phyloP scores from a whole-genome alignment of 495 filamentous ascomycete genomes.

The Bacidia rubella region DNA sequence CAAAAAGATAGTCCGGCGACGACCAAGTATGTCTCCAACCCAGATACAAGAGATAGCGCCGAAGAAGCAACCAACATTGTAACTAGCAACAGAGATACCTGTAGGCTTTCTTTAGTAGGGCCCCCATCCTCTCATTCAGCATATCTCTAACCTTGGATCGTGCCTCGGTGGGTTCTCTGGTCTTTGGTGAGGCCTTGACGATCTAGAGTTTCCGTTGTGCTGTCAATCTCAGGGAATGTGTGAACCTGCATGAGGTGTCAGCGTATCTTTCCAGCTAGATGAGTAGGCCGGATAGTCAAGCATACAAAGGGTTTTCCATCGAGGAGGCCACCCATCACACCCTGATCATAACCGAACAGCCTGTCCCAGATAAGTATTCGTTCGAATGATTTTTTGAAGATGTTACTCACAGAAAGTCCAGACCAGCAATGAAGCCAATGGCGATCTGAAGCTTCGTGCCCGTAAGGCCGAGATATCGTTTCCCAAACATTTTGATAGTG shows the following conservation, averaged over 20 bases:
- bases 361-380: too few relatives aligned
- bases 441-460: slow-evolving; percentile 53
- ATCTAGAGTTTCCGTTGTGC: slow-evolving; percentile 20
- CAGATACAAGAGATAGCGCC: slow-evolving; percentile 57
- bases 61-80: slow-evolving; percentile 66
- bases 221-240: slow-evolving; percentile 44
- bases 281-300: too few relatives aligned
- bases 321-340: slow-evolving; percentile 23
- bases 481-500: not conserved
- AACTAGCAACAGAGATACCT: slow-evolving; percentile 48
- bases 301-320: slow-evolving; percentile 11
- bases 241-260: slow-evolving; percentile 21
- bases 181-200: slow-evolving; percentile 12
- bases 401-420: slow-evolving; percentile 44
- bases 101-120: not conserved
- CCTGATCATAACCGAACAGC: slow-evolving; percentile 43
- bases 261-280: too few relatives aligned
- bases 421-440: slow-evolving; percentile 53
- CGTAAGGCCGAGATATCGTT: slow-evolving; percentile 39
- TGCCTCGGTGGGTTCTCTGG: slow-evolving; percentile 32
- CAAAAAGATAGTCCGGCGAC: slow-evolving; percentile 54
- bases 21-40: slow-evolving; percentile 57
- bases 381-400: not conserved
- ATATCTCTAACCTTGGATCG: slow-evolving; percentile 35
- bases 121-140: not conserved